Evolutionary conservation across 805 yeast species (phyloP).

Genomic region (Debaryomyces prosopidis): DNA sequence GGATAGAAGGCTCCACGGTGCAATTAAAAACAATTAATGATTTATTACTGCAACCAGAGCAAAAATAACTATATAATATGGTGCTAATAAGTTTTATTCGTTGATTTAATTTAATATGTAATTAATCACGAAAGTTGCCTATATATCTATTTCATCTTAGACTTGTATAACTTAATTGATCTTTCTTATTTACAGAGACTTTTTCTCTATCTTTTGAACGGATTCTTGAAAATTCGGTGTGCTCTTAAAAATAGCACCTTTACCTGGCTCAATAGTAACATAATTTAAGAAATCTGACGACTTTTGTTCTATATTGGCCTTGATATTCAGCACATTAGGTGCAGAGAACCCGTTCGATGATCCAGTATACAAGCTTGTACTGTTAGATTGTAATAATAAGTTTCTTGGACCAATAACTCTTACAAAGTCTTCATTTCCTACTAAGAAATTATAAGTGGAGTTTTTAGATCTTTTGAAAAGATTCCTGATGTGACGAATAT

Average conservation of each 20-base stretch:
- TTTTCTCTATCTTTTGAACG: slow-evolving; percentile 9
- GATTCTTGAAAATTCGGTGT: slow-evolving; percentile 32
- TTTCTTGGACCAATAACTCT: slow-evolving; percentile 57
- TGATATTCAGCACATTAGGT: slow-evolving; percentile 4
- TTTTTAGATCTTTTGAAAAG: not conserved
- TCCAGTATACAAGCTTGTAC: slow-evolving; percentile 15
- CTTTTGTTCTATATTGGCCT: slow-evolving; percentile 12
- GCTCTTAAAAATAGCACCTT: slow-evolving; percentile 42
- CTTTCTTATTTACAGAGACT: not conserved
- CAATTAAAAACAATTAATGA: no score
- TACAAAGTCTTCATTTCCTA: slow-evolving; percentile 46
- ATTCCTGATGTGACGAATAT: not conserved
- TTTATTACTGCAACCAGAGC: not conserved
- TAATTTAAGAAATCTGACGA: slow-evolving; percentile 50
- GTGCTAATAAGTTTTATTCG: not conserved
- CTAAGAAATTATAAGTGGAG: not conserved
- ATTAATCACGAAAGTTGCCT: not conserved
- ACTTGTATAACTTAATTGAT: not conserved
- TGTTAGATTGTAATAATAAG: slow-evolving; percentile 47
- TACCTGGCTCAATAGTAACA: slow-evolving; percentile 44
- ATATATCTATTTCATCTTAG: not conserved
- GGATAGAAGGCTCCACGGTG: no score
- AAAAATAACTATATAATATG: not conserved
- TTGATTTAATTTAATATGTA: not conserved
- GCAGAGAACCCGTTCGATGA: slow-evolving; percentile 8